phyloP scores from a whole-genome alignment of 2,329 filamentous ascomycete species.

The Moelleriella libera region DNA sequence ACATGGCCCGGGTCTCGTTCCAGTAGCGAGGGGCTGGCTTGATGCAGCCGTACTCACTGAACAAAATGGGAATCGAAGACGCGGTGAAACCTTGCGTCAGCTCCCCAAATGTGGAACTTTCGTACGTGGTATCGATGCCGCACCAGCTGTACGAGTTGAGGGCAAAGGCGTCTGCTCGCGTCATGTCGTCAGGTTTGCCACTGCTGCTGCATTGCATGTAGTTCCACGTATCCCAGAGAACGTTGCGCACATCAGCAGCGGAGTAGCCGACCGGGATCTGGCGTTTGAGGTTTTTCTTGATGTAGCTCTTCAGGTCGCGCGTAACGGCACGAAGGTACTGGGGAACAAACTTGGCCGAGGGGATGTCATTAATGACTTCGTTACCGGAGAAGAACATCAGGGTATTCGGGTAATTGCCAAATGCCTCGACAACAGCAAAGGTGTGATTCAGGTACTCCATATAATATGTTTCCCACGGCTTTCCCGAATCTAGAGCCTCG shows the following conservation, averaged over 20 bases:
- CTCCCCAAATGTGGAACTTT: conserved; percentile 46
- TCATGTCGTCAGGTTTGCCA: conserved; percentile 40
- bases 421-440: conserved; percentile 52
- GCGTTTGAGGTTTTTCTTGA: conserved; percentile 55
- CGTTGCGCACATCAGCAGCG: conserved; percentile 61
- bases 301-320: conserved; percentile 70
- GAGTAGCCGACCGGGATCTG: conserved; percentile 67
- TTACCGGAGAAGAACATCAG: conserved; percentile 68
- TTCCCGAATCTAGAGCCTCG: conserved; percentile 37
- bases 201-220: conserved; percentile 56
- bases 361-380: conserved; percentile 58
- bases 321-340: conserved; percentile 65
- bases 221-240: conserved; percentile 61
- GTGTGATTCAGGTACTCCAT: conserved; percentile 48
- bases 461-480: conserved; percentile 48
- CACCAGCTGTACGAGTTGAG: conserved; percentile 65
- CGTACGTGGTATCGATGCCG: conserved; percentile 43
- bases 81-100: conserved; percentile 51
- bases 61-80: conserved; percentile 62
- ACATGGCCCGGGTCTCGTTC: conserved; percentile 61
- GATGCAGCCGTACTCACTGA: conserved; percentile 74
- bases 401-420: conserved; percentile 53
- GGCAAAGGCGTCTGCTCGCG: conserved; percentile 60
- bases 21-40: conserved; percentile 55
- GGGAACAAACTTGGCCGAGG: conserved; percentile 44